Percentiles rank a stretch among this genome's conserved stretches.
Evolutionary conservation across 2,329 filamentous ascomycete genomes (phyloP).

Genomic region (Gaeumannomyces sp.): DNA sequence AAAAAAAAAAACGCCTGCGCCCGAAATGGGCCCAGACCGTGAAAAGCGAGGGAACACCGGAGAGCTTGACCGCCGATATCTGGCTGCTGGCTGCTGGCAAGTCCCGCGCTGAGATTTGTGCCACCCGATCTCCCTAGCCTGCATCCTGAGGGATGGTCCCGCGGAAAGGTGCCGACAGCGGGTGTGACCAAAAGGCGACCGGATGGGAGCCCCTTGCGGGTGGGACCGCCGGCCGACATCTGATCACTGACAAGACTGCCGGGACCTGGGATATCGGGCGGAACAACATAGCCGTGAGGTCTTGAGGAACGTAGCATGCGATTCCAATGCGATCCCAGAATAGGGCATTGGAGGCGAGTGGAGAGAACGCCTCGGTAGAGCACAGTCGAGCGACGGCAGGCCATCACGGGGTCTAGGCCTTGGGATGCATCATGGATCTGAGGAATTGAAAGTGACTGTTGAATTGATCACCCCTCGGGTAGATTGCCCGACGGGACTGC

Average conservation of each 20-base stretch:
- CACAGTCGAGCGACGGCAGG: not conserved
- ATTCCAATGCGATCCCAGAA: not conserved
- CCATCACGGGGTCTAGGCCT: not conserved
- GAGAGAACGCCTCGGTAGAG: not conserved
- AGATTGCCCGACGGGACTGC: too few relatives aligned
- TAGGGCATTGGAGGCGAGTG: not conserved
- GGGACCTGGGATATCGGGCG: not conserved
- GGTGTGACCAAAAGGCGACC: not conserved
- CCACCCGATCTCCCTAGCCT: not conserved
- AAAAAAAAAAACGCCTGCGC: too few relatives aligned
- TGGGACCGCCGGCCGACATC: not conserved
- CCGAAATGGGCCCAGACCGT: too few relatives aligned
- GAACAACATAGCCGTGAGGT: not conserved
- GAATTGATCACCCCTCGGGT: not conserved
- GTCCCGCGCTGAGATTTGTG: not conserved
- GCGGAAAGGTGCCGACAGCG: not conserved
- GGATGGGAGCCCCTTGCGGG: too few relatives aligned
- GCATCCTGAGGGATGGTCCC: not conserved
- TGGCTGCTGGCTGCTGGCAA: not conserved
- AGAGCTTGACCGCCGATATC: too few relatives aligned
- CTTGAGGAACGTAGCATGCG: not conserved
- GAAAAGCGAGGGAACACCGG: too few relatives aligned
- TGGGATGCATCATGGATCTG: not conserved
- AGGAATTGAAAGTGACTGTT: not conserved
- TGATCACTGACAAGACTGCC: not conserved